These are phyloP conservation scores for Penicillium griseofulvum DNA, from an alignment of 2,329 filamentous ascomycete genomes.

Conservation along the genomic window DNA sequence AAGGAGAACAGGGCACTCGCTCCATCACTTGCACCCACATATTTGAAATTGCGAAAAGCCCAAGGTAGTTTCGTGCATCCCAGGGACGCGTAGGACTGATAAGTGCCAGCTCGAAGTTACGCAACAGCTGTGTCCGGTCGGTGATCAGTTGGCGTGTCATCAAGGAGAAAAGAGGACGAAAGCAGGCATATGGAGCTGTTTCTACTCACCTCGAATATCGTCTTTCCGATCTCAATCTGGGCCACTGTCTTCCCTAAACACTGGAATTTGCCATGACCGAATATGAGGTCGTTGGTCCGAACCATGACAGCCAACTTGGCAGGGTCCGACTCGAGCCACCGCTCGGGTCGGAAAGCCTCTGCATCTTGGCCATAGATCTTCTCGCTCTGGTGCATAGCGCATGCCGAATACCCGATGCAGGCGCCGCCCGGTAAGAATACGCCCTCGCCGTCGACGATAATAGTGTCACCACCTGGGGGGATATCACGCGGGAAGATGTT, in stretches of 20 bases:
- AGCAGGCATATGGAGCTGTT: neutral
- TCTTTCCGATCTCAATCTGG: conserved; percentile 17
- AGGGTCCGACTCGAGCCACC: conserved; percentile 16
- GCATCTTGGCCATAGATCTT: conserved; percentile 17
- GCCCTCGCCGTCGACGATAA: conserved; percentile 15
- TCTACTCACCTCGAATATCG: conserved; percentile 15
- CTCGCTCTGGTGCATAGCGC: conserved; percentile 17
- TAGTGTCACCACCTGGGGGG: conserved; percentile 13
- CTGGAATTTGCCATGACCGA: conserved; percentile 18
- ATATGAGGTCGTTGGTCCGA: conserved; percentile 16
- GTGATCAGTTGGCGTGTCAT: neutral
- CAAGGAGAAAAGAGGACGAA: neutral
- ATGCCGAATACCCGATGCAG: conserved; percentile 17
- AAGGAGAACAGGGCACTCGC: neutral
- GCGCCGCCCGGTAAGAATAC: conserved; percentile 14
- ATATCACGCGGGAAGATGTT: conserved; percentile 20
- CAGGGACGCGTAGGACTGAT: conserved; percentile 18
- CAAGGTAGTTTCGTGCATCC: conserved; percentile 15
- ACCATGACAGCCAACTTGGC: conserved; percentile 11
- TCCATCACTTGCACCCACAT: conserved; percentile 19
- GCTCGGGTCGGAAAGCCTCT: conserved; percentile 16
- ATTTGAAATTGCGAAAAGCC: conserved; percentile 17
- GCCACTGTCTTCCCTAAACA: conserved; percentile 20
- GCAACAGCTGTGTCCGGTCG: conserved; percentile 11
- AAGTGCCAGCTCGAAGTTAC: conserved; percentile 18